Evolutionary conservation across 2,329 filamentous ascomycete species (phyloP), one percentile per base, ranked within the genome.

Genomic region (Bipolaris cookei): DNA sequence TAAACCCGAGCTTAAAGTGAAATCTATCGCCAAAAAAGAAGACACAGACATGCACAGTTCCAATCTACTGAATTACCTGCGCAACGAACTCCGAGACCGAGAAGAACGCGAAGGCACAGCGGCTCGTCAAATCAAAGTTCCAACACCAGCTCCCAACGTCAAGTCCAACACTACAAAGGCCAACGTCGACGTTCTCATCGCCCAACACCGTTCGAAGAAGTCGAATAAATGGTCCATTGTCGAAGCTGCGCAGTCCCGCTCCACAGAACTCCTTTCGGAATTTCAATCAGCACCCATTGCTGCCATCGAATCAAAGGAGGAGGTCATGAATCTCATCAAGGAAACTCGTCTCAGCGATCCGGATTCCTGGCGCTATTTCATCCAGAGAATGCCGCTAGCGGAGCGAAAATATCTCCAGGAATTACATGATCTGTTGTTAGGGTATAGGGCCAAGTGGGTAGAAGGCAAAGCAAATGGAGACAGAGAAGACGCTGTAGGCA

Each of bases 201-300:
- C 90, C 1, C 89, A 91, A 55, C 93, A 92, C 47, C 88, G 89
- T 67, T 92, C 88, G 76, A 97, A 97, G 78, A 98, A 97, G 80
- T 90, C 90, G 62, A 97, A 97, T 77, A 88, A 94, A 51, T 88
- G 88, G 70, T 88, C 88, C 25, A 92, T 98, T 47, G 88, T 97
- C 45, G 91, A 96, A 73, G 90, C 93, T 64, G 84, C 84, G n/a
- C 80, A 85, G 51, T 71, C 81, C 5, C 79, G 79, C 30, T 82
- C 82, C 28, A 82, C 85, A 28, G 85, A 84, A 54, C 82, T 93
- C 34, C 83, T 92, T 11, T 85, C 89, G 30, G 85, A 85, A 4
- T 92, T 92, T 64, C 81, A 91, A 4, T 85, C 89, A 28, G 91
- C 91, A 0, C 92, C 92, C 0, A 90, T 97, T 56, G 86, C 90